Percentiles rank a stretch among this genome's conserved stretches.
phyloP scores from a whole-genome alignment of 345 rosid species.

The Trapa incisa region DNA sequence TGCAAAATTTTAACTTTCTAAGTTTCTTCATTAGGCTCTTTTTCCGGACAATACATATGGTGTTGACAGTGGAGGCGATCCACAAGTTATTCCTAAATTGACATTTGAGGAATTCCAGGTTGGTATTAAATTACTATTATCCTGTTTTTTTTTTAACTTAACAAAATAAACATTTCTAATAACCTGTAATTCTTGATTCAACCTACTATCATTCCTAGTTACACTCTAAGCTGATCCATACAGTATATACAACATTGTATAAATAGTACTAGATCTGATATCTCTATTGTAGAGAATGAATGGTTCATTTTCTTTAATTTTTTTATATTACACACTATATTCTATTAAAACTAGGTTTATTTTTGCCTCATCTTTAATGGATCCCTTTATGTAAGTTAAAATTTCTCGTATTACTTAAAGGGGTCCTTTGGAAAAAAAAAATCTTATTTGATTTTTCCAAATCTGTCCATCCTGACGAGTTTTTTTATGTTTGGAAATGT shows the following conservation, averaged over 20 bases:
- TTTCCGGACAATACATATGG: slow-evolving; percentile 90
- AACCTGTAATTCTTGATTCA: background rate
- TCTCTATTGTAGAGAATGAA: background rate
- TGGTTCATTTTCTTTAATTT: background rate
- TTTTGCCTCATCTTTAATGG: background rate
- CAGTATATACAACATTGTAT: background rate
- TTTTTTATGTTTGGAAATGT: background rate
- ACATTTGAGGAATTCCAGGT: slow-evolving; percentile 90
- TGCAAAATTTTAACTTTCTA: slow-evolving; percentile 7
- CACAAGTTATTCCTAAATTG: slow-evolving; percentile 71
- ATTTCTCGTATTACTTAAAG: background rate
- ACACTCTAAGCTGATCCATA: background rate
- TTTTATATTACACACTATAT: background rate
- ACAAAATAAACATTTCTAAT: background rate
- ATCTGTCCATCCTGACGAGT: background rate
- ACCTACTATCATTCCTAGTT: background rate
- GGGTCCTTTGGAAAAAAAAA: background rate
- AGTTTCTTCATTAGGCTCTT: slow-evolving; percentile 43
- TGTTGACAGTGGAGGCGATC: slow-evolving; percentile 98
- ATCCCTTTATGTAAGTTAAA: background rate
- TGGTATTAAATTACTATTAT: background rate
- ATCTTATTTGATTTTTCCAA: background rate
- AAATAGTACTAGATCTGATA: background rate
- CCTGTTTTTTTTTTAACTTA: background rate
- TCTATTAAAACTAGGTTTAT: background rate